phyloP scores from a whole-genome alignment of 2,329 filamentous ascomycete genomes.

The Paraphaeosphaeria sporulosa region DNA sequence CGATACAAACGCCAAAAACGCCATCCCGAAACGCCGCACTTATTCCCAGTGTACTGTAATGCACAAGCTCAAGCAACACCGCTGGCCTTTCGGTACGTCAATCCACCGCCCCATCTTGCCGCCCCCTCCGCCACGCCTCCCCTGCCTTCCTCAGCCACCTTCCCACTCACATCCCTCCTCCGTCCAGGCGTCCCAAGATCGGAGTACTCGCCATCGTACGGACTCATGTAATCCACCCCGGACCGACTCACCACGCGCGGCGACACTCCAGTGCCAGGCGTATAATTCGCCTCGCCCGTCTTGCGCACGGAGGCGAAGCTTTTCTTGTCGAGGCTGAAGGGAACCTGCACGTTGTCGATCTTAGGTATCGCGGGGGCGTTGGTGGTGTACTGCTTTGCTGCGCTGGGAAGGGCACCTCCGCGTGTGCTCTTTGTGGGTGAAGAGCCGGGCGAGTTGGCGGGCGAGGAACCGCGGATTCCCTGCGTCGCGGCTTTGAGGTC shows the following conservation, averaged over 20 bases:
- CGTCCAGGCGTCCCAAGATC: constrained; percentile 41
- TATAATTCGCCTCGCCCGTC: constrained; percentile 42
- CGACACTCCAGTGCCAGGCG: constrained; percentile 43
- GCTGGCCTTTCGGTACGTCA: constrained; percentile 52
- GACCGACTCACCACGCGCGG: constrained; percentile 55
- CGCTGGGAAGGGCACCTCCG: constrained; percentile 32
- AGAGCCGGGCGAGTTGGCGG: constrained; percentile 30
- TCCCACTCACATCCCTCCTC: constrained; percentile 71
- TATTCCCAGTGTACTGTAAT: not conserved
- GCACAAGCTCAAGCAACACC: constrained; percentile 37
- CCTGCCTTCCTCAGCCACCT: constrained; percentile 74
- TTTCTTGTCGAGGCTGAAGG: constrained; percentile 45
- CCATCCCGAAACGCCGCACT: not conserved
- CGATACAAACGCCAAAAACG: not conserved
- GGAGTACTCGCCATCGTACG: constrained; percentile 40
- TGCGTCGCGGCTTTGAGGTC: constrained; percentile 54
- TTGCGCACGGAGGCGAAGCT: constrained; percentile 40
- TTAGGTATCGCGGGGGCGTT: constrained; percentile 31
- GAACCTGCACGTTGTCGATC: constrained; percentile 19
- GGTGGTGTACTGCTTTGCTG: constrained; percentile 41
- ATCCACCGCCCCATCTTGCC: constrained; percentile 33
- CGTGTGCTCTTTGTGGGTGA: constrained; percentile 34
- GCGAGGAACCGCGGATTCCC: constrained; percentile 42
- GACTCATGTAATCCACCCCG: constrained; percentile 56
- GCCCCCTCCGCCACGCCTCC: constrained; percentile 48